A percentile compares a stretch with the other conserved stretches of the same genome.
Conservation (phyloP, 306 rosid species). For the Fragaria nilgerrensis region DNA sequence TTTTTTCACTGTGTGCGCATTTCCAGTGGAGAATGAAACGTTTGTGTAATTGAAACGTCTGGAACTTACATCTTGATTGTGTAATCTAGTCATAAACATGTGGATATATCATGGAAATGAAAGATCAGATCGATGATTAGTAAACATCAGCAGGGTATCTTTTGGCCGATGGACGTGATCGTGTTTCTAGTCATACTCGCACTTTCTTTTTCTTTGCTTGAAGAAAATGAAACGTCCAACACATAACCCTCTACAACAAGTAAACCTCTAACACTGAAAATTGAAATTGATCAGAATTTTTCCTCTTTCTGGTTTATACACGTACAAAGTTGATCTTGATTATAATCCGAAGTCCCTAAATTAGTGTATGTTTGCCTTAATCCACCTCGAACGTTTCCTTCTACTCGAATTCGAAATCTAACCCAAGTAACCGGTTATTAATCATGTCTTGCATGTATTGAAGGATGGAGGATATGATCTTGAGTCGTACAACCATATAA, state of each 20-base stretch:
- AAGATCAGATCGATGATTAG: background rate
- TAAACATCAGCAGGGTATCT: background rate
- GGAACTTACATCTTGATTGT: background rate
- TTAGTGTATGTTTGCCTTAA: background rate
- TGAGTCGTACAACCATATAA: too few relatives aligned
- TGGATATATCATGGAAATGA: background rate
- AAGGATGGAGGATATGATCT: too few relatives aligned
- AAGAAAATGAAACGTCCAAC: background rate
- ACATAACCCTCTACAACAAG: background rate
- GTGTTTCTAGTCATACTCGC: background rate
- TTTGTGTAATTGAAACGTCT: background rate
- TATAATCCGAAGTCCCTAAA: background rate
- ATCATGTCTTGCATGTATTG: too few relatives aligned
- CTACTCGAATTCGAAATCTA: background rate
- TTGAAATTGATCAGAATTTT: background rate
- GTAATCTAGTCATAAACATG: background rate
- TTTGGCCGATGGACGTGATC: background rate
- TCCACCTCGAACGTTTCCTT: background rate
- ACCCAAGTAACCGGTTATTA: background rate
- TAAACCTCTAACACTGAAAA: background rate
- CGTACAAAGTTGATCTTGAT: background rate
- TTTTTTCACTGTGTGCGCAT: background rate
- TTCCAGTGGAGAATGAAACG: background rate
- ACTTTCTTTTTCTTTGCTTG: background rate
- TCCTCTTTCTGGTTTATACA: background rate